Base-by-base conservation (phyloP, 1,139 yeast genomes). In the Hemisphaericaspora subhashii region DNA sequence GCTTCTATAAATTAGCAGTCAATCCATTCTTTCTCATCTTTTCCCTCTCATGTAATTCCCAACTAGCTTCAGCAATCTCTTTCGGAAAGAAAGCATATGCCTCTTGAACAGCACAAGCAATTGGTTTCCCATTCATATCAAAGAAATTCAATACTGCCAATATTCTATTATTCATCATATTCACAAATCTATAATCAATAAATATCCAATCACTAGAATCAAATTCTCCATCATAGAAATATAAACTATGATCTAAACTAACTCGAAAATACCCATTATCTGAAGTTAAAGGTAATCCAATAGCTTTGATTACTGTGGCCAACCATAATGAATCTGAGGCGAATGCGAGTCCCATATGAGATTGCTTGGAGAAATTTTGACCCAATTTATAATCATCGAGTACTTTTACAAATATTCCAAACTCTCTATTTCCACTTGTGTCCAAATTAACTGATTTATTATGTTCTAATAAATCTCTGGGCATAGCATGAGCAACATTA, bases 141-240 rank as follows among this genome's bases (percentile, higher is more conserved):
- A 52, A 60, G 30, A 61, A 54, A 33, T 50, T 51, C 31, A 64
- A 54, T 21, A 54, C 53, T 36, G 61, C 57, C 47, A 67, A 60
- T 7, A 61, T 56, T 24, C 71, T 51, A 46, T 66, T 65, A 41
- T 71, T 71, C 39, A 54, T 52, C 51, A 66, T 52, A 30, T 68
- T 52, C 28, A 62, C 42, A 43, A 68, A 71, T 34, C 54, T 50
- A 48, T 57, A 68, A 47, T 68, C 74, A 40, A 68, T 43, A 45
- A 59, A 71, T 44, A 68, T 45, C 73, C 74, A 70, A 17, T 59
- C 55, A 23, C 66, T 62, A 3, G 72, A 61, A 47, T 68, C 68
- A 35, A 55, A 66, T 38, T 64, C 57, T 2, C 42, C 44, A 39
- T 66, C 72, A 43, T 70, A 75, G 52, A 60, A 63, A 45, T 57